Percentiles rank a stretch among this genome's conserved stretches.
These are phyloP conservation scores for Heliamphora exappendiculata DNA, from an alignment of 148 eudicot species.

Conservation along the genomic window DNA sequence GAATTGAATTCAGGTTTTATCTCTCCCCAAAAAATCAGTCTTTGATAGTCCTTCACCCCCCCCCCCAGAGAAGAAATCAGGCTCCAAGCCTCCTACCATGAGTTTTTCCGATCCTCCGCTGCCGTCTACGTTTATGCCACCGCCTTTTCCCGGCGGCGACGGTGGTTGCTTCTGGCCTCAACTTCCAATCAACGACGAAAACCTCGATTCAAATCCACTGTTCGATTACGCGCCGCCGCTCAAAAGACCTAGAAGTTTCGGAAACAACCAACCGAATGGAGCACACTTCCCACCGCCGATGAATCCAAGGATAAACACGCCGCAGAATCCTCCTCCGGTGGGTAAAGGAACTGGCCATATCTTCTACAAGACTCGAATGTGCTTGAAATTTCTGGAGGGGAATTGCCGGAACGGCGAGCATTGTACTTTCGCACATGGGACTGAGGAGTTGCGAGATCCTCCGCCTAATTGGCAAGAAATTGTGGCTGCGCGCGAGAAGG, in stretches of 20 bases:
- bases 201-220: constrained; percentile 26
- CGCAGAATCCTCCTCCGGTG: constrained; percentile 22
- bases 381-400: constrained; percentile 64
- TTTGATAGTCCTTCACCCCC: not conserved
- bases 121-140: constrained; percentile 21
- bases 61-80: not conserved
- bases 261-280: constrained; percentile 19
- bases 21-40: not conserved
- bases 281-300: constrained; percentile 17
- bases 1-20: too few relatives aligned
- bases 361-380: constrained; percentile 73
- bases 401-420: constrained; percentile 66
- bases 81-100: constrained; percentile 21
- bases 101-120: constrained; percentile 45
- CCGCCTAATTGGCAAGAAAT: constrained; percentile 96
- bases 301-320: constrained; percentile 27
- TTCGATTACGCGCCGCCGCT: constrained; percentile 36
- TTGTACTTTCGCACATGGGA: constrained; percentile 89
- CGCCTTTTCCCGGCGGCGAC: constrained; percentile 30
- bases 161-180: constrained; percentile 43
- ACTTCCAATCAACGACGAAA: constrained; percentile 21
- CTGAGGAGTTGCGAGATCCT: constrained; percentile 68
- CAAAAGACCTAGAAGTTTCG: constrained; percentile 43
- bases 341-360: constrained; percentile 56
- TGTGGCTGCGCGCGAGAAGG: constrained; percentile 37